Evolutionary conservation across 2,329 filamentous ascomycete genomes (phyloP), one percentile per base, ranked within the genome.

Genomic region (Lasiodiplodia citricola): DNA sequence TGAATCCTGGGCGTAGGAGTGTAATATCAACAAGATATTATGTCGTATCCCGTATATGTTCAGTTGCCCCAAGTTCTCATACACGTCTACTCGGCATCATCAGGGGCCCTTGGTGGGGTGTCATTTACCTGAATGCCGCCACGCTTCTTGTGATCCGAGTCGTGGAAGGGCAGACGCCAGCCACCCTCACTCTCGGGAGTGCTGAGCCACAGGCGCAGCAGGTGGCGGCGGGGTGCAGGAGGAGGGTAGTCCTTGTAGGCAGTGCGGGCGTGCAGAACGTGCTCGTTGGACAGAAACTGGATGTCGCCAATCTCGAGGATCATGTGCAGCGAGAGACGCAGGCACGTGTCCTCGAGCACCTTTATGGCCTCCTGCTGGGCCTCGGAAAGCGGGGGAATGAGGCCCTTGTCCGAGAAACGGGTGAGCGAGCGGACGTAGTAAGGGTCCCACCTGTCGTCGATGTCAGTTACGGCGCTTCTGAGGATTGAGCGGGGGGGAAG

Each of bases 41-140:
- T 56, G 21, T n/a, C 28, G 54, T 37, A 56, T 47, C 11, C 55
- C 10, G 3, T 28, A 7, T 11, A 50, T 62, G n/a, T 16, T 25
- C 16, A 50, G 2, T 16, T 41, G 4, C 35, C 23, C 35, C 13
- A 28, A n/a, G 4, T 23, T n/a, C 21, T 63, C 18, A 23, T 14
- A 28, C 14, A n/a, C n/a, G 18, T 52, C 60, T 87, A 95, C 79
- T 95, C 92, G 0, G 91, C 92, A 82, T 95, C 92, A 60, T 94
- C 82, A 11, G 91, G 90, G 52, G 91, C 92, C 63, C 90, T 87
- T 1, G 93, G 93, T 10, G 91, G 83, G 31, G 86, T 92, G 78
- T 96, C 88, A 79, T 97, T 88, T 2, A 97, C 93, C 82, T 97
- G 94, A 72, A 97, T 92, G 0, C 93, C 94, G 8, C 93, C 93